Percentiles rank a stretch among this genome's conserved stretches.
Evolutionary conservation across 1,139 yeast species (phyloP).

Genomic region (Blastobotrys raffinosifermentans): DNA sequence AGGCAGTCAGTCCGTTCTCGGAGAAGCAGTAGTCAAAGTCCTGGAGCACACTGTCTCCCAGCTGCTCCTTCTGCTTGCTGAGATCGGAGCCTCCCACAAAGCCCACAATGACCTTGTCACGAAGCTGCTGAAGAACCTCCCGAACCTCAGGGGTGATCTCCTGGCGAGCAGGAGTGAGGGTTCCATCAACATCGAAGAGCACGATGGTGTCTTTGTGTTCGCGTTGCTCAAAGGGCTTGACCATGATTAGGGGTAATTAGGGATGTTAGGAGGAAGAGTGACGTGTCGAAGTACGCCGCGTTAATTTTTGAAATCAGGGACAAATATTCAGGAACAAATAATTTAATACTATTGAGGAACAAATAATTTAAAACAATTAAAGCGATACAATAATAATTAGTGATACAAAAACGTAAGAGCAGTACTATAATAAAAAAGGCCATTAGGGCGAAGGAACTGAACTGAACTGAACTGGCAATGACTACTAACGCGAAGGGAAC

Average conservation of each 20-base stretch:
- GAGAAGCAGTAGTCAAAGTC: constrained; percentile 94
- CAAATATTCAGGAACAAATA: neutral
- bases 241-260: constrained; percentile 7
- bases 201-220: constrained; percentile 43
- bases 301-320: neutral
- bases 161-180: constrained; percentile 96
- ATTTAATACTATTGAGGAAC: neutral
- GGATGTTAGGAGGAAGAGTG: too few species aligned
- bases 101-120: constrained; percentile 90
- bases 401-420: too few species aligned
- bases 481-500: too few species aligned
- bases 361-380: too few species aligned
- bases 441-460: too few species aligned
- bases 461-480: too few species aligned
- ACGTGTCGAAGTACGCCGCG: neutral
- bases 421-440: too few species aligned
- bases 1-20: constrained; percentile 97
- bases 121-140: constrained; percentile 60
- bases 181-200: constrained; percentile 96
- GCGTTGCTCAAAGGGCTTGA: constrained; percentile 32
- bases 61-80: constrained; percentile 90
- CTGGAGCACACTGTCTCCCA: constrained; percentile 63
- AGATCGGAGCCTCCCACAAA: constrained; percentile 98
- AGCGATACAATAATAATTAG: too few species aligned
- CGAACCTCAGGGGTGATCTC: constrained; percentile 74